These are phyloP conservation scores for Albugo laibachii DNA, from an alignment of 352 stramenopile genomes.

Conservation along the genomic window DNA sequence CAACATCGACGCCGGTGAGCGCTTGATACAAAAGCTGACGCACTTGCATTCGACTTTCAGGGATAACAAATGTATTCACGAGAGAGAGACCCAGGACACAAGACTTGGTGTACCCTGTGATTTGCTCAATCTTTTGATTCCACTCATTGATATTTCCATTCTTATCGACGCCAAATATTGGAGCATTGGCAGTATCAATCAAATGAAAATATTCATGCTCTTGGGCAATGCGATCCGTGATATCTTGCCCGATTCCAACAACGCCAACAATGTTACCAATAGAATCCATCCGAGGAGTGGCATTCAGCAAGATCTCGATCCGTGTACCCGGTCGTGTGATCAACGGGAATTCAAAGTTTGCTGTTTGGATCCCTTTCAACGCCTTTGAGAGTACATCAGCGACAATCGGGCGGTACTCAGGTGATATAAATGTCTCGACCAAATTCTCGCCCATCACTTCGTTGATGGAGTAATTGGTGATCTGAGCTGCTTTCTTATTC, in stretches of 20 bases:
- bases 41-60: constrained; percentile 42
- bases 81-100: constrained; percentile 45
- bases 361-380: constrained; percentile 47
- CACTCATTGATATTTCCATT: constrained; percentile 69
- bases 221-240: constrained; percentile 48
- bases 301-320: constrained; percentile 61
- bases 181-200: constrained; percentile 61
- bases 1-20: constrained; percentile 67
- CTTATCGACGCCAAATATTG: constrained; percentile 73
- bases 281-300: constrained; percentile 39
- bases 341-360: constrained; percentile 80
- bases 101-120: constrained; percentile 60
- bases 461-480: constrained; percentile 72
- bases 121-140: constrained; percentile 77
- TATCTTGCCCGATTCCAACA: constrained; percentile 72
- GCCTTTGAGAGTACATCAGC: constrained; percentile 53
- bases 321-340: constrained; percentile 37
- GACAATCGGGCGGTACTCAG: constrained; percentile 42
- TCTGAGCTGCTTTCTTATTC: constrained; percentile 78
- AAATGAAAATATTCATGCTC: constrained; percentile 53
- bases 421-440: constrained; percentile 70
- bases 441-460: constrained; percentile 76
- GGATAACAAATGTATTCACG: constrained; percentile 61
- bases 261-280: constrained; percentile 70
- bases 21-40: constrained; percentile 58